These are phyloP conservation scores for Tricholoma terreum DNA, from an alignment of 768 basidiomycete species.

Conservation along the genomic window DNA sequence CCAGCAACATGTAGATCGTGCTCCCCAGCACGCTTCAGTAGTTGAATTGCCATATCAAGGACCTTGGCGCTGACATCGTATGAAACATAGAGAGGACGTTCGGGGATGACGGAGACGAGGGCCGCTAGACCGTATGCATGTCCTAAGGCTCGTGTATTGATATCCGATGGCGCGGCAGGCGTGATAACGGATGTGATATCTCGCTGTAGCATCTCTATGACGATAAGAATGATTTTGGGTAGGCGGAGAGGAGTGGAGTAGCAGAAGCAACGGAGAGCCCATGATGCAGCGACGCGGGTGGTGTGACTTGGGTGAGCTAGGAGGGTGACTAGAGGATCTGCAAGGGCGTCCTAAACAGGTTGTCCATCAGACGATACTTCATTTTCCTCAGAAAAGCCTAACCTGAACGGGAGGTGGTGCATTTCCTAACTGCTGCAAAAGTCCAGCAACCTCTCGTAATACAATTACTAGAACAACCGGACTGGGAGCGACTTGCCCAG, in stretches of 20 bases:
- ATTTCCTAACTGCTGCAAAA: constrained; percentile 88
- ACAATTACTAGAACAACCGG: constrained; percentile 69
- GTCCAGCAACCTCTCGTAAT: constrained; percentile 78
- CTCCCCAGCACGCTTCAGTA: constrained; percentile 88
- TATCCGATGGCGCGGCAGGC: constrained; percentile 68
- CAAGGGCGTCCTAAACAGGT: constrained; percentile 65
- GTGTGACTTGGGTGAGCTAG: constrained; percentile 85
- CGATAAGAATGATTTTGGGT: constrained; percentile 70
- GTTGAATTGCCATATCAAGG: constrained; percentile 84
- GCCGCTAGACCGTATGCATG: constrained; percentile 89
- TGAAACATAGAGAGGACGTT: constrained; percentile 89
- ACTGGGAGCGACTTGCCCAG: constrained; percentile 70
- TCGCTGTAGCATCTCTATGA: constrained; percentile 80
- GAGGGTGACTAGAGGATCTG: constrained; percentile 81
- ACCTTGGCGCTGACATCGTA: constrained; percentile 91
- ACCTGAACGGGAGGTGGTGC: constrained; percentile 88
- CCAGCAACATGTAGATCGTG: constrained; percentile 82
- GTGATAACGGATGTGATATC: constrained; percentile 74
- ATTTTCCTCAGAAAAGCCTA: constrained; percentile 9
- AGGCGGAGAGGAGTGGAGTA: constrained; percentile 83
- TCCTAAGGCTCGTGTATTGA: constrained; percentile 71
- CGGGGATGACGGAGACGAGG: constrained; percentile 80
- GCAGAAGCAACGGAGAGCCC: constrained; percentile 89
- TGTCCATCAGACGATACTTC: not conserved
- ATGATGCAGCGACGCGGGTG: constrained; percentile 82